Percentiles rank a stretch among this genome's conserved stretches.
phyloP scores from a whole-genome alignment of 129 eudicot genomes.

The Artemisia annua region DNA sequence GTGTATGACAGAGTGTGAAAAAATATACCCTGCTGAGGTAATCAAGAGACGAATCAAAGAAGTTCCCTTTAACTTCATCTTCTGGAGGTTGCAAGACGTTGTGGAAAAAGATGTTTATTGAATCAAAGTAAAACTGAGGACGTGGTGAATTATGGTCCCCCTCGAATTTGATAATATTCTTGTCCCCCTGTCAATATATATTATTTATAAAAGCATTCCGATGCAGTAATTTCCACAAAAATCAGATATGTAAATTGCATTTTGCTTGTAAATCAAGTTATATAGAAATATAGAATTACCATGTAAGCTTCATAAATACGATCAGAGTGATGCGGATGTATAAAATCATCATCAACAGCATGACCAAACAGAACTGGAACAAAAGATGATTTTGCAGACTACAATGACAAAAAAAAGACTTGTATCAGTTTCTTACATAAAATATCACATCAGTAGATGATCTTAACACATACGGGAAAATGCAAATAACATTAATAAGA shows the following conservation, averaged over 20 bases:
- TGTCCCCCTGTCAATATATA: slow-evolving; percentile 73
- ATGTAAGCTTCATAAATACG: slow-evolving; percentile 83
- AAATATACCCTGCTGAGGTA: slow-evolving; percentile 60
- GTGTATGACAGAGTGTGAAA: neutral
- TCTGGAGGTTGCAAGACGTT: slow-evolving; percentile 91
- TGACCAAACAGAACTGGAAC: slow-evolving; percentile 92
- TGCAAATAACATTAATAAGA: neutral
- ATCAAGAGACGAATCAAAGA: slow-evolving; percentile 60
- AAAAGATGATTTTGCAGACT: slow-evolving; percentile 88
- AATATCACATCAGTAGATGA: neutral
- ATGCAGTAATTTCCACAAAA: slow-evolving; percentile 4
- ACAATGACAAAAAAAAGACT: slow-evolving; percentile 15
- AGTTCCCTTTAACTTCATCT: slow-evolving; percentile 59
- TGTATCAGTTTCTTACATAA: slow-evolving; percentile 21
- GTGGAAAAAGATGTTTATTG: slow-evolving; percentile 90
- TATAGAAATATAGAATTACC: too few relatives aligned
- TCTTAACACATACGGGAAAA: slow-evolving; percentile 1
- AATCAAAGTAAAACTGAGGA: slow-evolving; percentile 95
- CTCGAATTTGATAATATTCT: slow-evolving; percentile 94
- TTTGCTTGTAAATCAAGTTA: too few relatives aligned
- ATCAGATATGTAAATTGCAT: neutral
- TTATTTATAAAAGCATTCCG: neutral
- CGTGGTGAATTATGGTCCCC: slow-evolving; percentile 99
- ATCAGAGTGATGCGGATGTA: slow-evolving; percentile 94
- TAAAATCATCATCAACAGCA: slow-evolving; percentile 87